phyloP scores from a whole-genome alignment of 2,329 filamentous ascomycete species.

The Aspergillus phoenicis region DNA sequence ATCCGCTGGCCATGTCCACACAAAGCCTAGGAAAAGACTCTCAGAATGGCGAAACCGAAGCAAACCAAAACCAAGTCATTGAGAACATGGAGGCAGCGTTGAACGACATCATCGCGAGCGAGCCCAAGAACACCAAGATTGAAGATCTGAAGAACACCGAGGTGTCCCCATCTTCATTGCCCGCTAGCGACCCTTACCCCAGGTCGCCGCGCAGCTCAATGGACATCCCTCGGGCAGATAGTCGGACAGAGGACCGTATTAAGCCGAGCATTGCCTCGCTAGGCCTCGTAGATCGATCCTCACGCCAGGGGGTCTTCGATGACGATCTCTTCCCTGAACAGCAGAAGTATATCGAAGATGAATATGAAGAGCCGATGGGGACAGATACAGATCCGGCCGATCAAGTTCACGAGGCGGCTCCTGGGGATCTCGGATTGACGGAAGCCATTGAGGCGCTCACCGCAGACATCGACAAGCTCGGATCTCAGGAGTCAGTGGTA shows the following conservation, averaged over 20 bases:
- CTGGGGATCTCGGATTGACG: slow-evolving; percentile 87
- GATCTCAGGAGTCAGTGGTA: slow-evolving; percentile 84
- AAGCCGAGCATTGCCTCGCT: slow-evolving; percentile 90
- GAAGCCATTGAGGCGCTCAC: slow-evolving; percentile 90
- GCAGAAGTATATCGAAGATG: slow-evolving; percentile 76
- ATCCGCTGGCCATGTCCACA: slow-evolving; percentile 74
- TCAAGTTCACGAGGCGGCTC: slow-evolving; percentile 89
- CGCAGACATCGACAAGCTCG: slow-evolving; percentile 84
- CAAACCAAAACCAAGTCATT: slow-evolving; percentile 76
- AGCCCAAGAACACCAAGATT: slow-evolving; percentile 51
- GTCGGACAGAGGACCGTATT: slow-evolving; percentile 52
- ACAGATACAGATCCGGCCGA: slow-evolving; percentile 68
- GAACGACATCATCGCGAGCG: slow-evolving; percentile 86
- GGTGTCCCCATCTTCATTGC: slow-evolving; percentile 47
- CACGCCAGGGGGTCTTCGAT: slow-evolving; percentile 89
- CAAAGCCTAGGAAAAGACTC: slow-evolving; percentile 76
- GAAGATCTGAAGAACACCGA: slow-evolving; percentile 42
- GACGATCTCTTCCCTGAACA: slow-evolving; percentile 93
- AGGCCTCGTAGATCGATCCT: slow-evolving; percentile 83
- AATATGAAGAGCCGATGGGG: slow-evolving; percentile 71
- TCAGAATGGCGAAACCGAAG: slow-evolving; percentile 54
- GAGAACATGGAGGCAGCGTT: slow-evolving; percentile 91
- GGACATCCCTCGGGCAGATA: slow-evolving; percentile 55
- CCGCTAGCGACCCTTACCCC: slow-evolving; percentile 52
- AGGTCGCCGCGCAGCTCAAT: slow-evolving; percentile 65